A percentile compares a stretch with the other conserved stretches of the same genome.
These are phyloP conservation scores for Mycena belliarum DNA, from an alignment of 768 basidiomycete genomes.

Conservation along the genomic window DNA sequence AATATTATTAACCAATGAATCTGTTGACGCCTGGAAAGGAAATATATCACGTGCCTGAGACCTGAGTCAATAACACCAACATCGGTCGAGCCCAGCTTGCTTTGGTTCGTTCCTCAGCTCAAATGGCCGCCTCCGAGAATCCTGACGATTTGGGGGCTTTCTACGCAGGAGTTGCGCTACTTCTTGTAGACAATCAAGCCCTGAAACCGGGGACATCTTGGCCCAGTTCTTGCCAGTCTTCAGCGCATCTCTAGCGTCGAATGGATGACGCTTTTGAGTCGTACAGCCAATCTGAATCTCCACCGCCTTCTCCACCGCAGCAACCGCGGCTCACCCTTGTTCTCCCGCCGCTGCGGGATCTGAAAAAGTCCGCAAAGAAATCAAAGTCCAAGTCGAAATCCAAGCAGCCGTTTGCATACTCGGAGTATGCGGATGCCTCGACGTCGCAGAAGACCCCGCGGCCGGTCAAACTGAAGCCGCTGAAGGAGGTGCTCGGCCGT, in stretches of 20 bases:
- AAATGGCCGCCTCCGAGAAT: neutral
- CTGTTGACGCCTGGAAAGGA: too few relatives aligned
- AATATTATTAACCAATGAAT: too few relatives aligned
- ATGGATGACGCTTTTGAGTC: slow-evolving; percentile 18
- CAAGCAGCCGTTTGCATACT: slow-evolving; percentile 16
- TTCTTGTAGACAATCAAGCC: neutral
- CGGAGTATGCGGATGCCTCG: slow-evolving; percentile 30
- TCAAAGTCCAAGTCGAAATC: slow-evolving; percentile 20
- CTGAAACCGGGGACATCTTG: too few relatives aligned
- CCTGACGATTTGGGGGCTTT: neutral
- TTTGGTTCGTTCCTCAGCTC: neutral
- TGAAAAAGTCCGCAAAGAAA: slow-evolving; percentile 16
- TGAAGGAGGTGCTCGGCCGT: slow-evolving; percentile 72
- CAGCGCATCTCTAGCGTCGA: neutral
- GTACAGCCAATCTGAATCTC: slow-evolving; percentile 12
- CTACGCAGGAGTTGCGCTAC: neutral
- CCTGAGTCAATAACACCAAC: too few relatives aligned
- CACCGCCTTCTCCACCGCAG: slow-evolving; percentile 15
- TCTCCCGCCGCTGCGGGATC: slow-evolving; percentile 12
- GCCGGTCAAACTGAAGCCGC: slow-evolving; percentile 73
- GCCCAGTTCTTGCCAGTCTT: too few relatives aligned
- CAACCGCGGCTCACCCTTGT: slow-evolving; percentile 11
- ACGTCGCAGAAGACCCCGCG: slow-evolving; percentile 42
- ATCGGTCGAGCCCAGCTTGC: too few relatives aligned
- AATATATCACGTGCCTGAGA: too few relatives aligned